phyloP scores from a whole-genome alignment of 2,329 filamentous ascomycete species.

The Biscogniauxia marginata region DNA sequence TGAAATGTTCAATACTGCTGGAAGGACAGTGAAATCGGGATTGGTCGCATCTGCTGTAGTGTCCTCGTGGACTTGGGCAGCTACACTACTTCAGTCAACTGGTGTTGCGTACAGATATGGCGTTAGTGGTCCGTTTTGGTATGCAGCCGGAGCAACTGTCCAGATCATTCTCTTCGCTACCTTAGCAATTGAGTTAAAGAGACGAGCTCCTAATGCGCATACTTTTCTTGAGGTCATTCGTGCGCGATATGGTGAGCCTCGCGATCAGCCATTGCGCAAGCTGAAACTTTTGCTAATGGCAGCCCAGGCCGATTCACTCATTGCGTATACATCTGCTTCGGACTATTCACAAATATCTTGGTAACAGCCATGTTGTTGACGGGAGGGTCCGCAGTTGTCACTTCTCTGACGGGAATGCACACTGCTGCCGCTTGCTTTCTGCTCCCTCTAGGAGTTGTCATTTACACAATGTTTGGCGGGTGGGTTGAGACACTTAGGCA shows the following conservation, averaged over 20 bases:
- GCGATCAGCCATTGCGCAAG: too few species aligned
- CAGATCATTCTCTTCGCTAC: conserved; percentile 87
- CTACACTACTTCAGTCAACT: conserved; percentile 73
- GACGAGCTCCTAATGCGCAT: conserved; percentile 80
- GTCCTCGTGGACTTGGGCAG: conserved; percentile 88
- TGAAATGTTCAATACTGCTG: conserved; percentile 87
- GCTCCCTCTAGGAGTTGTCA: conserved; percentile 72
- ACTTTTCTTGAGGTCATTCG: conserved; percentile 78
- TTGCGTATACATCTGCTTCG: conserved; percentile 75
- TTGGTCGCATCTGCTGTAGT: conserved; percentile 83
- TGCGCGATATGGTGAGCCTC: conserved; percentile 70
- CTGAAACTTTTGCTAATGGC: background rate
- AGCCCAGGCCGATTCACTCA: conserved; percentile 50
- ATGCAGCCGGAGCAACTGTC: conserved; percentile 68
- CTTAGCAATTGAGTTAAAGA: conserved; percentile 82
- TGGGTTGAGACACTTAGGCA: background rate
- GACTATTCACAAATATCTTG: conserved; percentile 77
- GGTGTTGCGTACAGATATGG: conserved; percentile 77
- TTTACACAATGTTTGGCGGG: conserved; percentile 75
- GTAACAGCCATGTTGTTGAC: conserved; percentile 86
- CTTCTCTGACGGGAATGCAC: conserved; percentile 66
- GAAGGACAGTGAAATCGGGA: conserved; percentile 81
- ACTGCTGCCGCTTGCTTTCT: conserved; percentile 81
- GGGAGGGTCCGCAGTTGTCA: conserved; percentile 73
- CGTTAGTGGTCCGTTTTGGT: conserved; percentile 60